phyloP scores from a whole-genome alignment of 495 filamentous ascomycete genomes.

The Trichoderma parareesei region DNA sequence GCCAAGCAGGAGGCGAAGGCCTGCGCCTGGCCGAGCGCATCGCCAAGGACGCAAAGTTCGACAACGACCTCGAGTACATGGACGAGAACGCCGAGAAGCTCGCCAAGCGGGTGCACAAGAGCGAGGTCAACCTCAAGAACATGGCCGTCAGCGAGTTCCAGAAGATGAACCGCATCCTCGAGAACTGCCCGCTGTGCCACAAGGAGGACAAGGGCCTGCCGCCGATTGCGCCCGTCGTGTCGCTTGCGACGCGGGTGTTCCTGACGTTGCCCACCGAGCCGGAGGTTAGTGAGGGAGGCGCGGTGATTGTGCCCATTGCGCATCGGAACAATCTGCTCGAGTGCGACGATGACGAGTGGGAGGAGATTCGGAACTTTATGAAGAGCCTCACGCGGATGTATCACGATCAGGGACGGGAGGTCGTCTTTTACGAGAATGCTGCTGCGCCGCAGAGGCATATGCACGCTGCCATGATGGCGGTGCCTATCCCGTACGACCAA shows the following conservation, averaged over 20 bases:
- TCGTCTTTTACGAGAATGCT: slow-evolving; percentile 97
- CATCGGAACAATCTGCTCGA: slow-evolving; percentile 87
- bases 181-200: slow-evolving; percentile 84
- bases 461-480: slow-evolving; percentile 79
- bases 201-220: slow-evolving; percentile 80
- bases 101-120: slow-evolving; percentile 81
- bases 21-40: slow-evolving; percentile 81
- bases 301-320: slow-evolving; percentile 81
- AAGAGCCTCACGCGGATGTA: slow-evolving; percentile 91
- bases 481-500: slow-evolving; percentile 79
- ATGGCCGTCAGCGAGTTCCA: slow-evolving; percentile 81
- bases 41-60: slow-evolving; percentile 84
- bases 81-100: slow-evolving; percentile 93
- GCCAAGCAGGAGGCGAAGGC: slow-evolving; percentile 73
- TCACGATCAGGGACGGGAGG: slow-evolving; percentile 79
- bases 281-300: slow-evolving; percentile 74
- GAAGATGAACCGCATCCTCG: slow-evolving; percentile 80
- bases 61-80: slow-evolving; percentile 92
- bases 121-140: slow-evolving; percentile 82
- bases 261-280: slow-evolving; percentile 86
- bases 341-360: slow-evolving; percentile 99
- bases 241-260: slow-evolving; percentile 78
- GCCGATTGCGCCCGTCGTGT: slow-evolving; percentile 84
- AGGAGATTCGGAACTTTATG: slow-evolving; percentile 99
- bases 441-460: slow-evolving; percentile 67